These are phyloP conservation scores for Boletellus deceptivus DNA, from an alignment of 1,284 basidiomycete species.

Conservation along the genomic window DNA sequence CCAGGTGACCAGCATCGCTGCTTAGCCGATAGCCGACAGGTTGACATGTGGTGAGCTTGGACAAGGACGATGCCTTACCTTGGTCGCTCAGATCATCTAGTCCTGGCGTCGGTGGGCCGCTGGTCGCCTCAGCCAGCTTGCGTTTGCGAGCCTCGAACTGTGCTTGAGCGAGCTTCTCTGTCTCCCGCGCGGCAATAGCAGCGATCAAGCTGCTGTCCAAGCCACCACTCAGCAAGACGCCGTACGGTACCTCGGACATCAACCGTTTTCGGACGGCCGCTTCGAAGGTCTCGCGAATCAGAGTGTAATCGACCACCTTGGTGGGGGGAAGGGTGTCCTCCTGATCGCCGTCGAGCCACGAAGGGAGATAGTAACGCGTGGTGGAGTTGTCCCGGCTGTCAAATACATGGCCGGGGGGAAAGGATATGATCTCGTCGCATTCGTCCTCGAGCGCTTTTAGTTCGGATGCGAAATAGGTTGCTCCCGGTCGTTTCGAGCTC, in stretches of 20 bases:
- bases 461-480: constrained; percentile 93
- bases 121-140: constrained; percentile 51
- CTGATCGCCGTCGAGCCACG: constrained; percentile 80
- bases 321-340: constrained; percentile 63
- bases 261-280: constrained; percentile 92
- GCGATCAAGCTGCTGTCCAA: constrained; percentile 97
- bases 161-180: constrained; percentile 84
- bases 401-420: constrained; percentile 96
- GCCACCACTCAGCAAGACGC: constrained; percentile 93
- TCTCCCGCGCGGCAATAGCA: constrained; percentile 94
- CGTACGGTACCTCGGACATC: constrained; percentile 99
- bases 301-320: constrained; percentile 64
- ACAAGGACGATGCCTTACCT: constrained; percentile 39
- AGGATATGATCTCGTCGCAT: constrained; percentile 93
- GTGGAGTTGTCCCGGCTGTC: constrained; percentile 80
- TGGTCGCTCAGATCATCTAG: constrained; percentile 47
- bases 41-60: background rate
- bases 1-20: constrained; percentile 83
- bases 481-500: constrained; percentile 82
- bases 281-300: constrained; percentile 83
- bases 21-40: constrained; percentile 4
- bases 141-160: constrained; percentile 71
- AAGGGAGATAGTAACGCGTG: constrained; percentile 80
- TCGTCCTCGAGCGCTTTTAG: constrained; percentile 92
- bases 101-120: constrained; percentile 58